phyloP scores from a whole-genome alignment of 177 flowering plant species.

The Telopea speciosissima region DNA sequence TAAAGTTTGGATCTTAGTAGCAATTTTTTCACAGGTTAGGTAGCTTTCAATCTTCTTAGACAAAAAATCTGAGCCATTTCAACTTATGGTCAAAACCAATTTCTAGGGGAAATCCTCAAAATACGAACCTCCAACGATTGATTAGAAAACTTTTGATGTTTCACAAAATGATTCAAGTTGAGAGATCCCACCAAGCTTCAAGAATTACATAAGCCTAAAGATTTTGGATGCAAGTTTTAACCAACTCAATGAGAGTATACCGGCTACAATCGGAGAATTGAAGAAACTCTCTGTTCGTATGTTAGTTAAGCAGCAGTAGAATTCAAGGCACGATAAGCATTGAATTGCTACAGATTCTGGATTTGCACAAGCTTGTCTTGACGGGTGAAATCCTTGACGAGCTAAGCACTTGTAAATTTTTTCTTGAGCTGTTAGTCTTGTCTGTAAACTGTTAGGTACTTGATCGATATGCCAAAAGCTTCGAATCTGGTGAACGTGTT shows the following conservation, averaged over 20 bases:
- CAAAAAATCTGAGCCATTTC: constrained; percentile 51
- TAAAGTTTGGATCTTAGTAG: constrained; percentile 70
- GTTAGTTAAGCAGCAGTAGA: too few species aligned
- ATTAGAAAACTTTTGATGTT: constrained; percentile 54
- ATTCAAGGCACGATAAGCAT: constrained; percentile 57
- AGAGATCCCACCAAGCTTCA: constrained; percentile 44
- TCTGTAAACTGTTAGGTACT: too few species aligned
- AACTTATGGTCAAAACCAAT: constrained; percentile 64
- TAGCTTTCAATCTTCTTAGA: constrained; percentile 55
- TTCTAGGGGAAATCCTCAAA: constrained; percentile 49
- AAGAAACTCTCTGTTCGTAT: too few species aligned
- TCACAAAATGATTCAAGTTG: constrained; percentile 55
- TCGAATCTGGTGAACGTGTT: too few species aligned
- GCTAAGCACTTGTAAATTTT: constrained; percentile 64
- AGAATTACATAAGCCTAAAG: constrained; percentile 47
- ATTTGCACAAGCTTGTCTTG: constrained; percentile 73
- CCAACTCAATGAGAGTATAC: constrained; percentile 54
- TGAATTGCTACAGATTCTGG: constrained; percentile 64
- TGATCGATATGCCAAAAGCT: too few species aligned
- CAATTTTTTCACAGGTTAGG: constrained; percentile 55
- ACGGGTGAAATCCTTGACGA: constrained; percentile 56
- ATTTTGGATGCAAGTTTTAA: constrained; percentile 64
- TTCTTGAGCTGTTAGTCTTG: constrained; percentile 90
- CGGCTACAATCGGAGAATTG: too few species aligned
- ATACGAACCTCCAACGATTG: constrained; percentile 38